A percentile compares a stretch with the other conserved stretches of the same genome.
These are phyloP conservation scores for Canariomyces notabilis DNA, from an alignment of 2,329 filamentous ascomycete genomes.

Conservation along the genomic window DNA sequence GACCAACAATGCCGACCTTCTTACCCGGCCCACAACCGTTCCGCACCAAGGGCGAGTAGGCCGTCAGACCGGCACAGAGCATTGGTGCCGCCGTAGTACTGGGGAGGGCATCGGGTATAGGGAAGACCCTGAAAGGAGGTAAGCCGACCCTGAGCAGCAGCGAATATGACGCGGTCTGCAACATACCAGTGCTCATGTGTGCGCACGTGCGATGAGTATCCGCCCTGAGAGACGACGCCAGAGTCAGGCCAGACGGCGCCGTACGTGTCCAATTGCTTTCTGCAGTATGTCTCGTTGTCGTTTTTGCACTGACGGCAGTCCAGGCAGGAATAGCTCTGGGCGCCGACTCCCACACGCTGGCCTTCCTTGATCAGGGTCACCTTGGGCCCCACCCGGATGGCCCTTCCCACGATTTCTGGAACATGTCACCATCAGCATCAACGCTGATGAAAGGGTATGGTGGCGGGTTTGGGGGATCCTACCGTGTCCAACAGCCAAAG, in stretches of 20 bases:
- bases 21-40: slow-evolving; percentile 72
- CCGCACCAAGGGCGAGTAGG: slow-evolving; percentile 71
- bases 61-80: slow-evolving; percentile 80
- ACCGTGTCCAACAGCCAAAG: slow-evolving; percentile 64
- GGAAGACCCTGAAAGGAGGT: slow-evolving; percentile 47
- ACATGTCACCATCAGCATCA: not conserved
- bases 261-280: slow-evolving; percentile 56
- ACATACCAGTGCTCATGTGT: slow-evolving; percentile 66
- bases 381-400: slow-evolving; percentile 61
- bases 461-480: slow-evolving; percentile 21
- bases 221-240: slow-evolving; percentile 56
- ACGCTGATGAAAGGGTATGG: not conserved
- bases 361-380: slow-evolving; percentile 57
- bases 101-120: slow-evolving; percentile 68
- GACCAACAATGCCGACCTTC: slow-evolving; percentile 70
- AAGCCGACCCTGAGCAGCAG: not conserved
- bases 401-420: slow-evolving; percentile 63
- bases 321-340: slow-evolving; percentile 60
- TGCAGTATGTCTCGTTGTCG: slow-evolving; percentile 65
- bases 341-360: slow-evolving; percentile 63
- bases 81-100: slow-evolving; percentile 66
- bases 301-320: slow-evolving; percentile 61
- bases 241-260: slow-evolving; percentile 46
- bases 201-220: slow-evolving; percentile 37
- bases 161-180: not conserved